Conservation (phyloP, 2,329 filamentous ascomycete species). For the Rhynchosporium graminicola region DNA sequence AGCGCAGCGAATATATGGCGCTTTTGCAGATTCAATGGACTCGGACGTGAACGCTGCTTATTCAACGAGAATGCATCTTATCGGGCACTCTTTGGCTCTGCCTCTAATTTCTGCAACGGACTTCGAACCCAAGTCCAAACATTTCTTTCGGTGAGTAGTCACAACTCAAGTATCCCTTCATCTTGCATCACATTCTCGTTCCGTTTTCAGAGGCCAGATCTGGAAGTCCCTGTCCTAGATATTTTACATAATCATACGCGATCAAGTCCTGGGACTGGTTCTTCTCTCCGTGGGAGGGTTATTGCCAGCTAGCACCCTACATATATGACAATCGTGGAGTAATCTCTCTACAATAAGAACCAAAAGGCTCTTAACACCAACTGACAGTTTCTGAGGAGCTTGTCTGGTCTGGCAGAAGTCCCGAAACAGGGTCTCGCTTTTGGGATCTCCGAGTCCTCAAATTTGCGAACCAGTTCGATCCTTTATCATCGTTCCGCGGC, state of each 20-base stretch:
- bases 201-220: background rate
- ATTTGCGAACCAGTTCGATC: background rate
- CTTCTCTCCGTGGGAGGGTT: background rate
- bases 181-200: no score
- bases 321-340: background rate
- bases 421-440: background rate
- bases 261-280: background rate
- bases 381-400: background rate
- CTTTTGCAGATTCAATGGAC: no score
- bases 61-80: no score
- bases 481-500: background rate
- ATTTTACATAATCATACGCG: background rate
- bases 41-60: no score
- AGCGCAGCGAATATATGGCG: no score
- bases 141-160: no score
- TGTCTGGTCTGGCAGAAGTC: background rate
- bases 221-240: background rate
- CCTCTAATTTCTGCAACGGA: no score
- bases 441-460: background rate
- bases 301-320: background rate
- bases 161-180: no score
- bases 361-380: background rate
- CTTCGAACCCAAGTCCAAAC: no score
- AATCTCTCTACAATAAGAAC: background rate
- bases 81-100: no score